These are phyloP conservation scores for Calonectria hawksworthii DNA, from an alignment of 2,329 filamentous ascomycete species.

Conservation along the genomic window DNA sequence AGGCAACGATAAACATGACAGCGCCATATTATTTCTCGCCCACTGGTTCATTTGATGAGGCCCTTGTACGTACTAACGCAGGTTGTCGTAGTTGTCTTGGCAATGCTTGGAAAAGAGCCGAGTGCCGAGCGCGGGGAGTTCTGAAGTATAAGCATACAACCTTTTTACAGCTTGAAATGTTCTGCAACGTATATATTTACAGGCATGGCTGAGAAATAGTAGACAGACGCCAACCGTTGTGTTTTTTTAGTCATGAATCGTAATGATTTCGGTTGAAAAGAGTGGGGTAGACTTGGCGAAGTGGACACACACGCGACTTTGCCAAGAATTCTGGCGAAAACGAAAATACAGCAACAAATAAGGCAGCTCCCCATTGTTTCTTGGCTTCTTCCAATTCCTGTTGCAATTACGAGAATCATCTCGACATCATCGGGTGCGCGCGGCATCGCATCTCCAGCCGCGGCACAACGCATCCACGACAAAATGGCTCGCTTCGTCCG, in stretches of 20 bases:
- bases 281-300: constrained; percentile 9
- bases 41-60: not conserved
- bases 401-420: not conserved
- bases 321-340: constrained; percentile 5
- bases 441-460: not conserved
- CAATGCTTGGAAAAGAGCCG: not conserved
- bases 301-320: not conserved
- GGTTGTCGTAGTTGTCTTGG: not conserved
- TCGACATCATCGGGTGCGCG: not conserved
- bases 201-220: not conserved
- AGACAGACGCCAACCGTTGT: not conserved
- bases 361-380: not conserved
- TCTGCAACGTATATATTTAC: not conserved
- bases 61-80: not conserved
- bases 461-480: not conserved
- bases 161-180: not conserved
- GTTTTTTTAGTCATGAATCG: not conserved
- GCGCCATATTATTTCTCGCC: not conserved
- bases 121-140: not conserved
- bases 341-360: not conserved
- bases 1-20: not conserved
- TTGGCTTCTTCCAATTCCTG: no score
- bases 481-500: constrained; percentile 4
- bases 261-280: not conserved
- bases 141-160: not conserved